phyloP scores from a whole-genome alignment of 345 rosid genomes.

The Populus simonii region DNA sequence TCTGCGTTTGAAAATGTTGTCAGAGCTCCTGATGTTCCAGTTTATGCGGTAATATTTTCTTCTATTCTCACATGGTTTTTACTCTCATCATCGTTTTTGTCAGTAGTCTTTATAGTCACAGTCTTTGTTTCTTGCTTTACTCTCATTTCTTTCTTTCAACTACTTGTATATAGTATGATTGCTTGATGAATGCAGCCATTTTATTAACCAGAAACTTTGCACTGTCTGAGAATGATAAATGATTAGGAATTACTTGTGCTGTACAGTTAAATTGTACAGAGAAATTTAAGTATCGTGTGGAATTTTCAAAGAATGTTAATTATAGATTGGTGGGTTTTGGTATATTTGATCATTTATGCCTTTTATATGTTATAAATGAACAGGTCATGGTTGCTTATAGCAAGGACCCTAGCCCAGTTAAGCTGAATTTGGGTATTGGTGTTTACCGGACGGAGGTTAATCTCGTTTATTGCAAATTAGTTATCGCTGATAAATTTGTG shows the following conservation, averaged over 20 bases:
- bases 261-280: neutral
- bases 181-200: neutral
- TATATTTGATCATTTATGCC: neutral
- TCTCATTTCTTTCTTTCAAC: neutral
- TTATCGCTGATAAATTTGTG: neutral
- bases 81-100: neutral
- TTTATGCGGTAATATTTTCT: slow-evolving; percentile 33
- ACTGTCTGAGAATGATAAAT: neutral
- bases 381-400: slow-evolving; percentile 81
- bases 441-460: slow-evolving; percentile 84
- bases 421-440: slow-evolving; percentile 86
- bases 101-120: neutral
- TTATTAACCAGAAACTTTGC: neutral
- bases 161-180: neutral
- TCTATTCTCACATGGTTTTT: slow-evolving; percentile 2
- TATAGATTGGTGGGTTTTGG: neutral
- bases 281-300: too few species aligned
- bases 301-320: neutral
- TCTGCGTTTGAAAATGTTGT: slow-evolving; percentile 38
- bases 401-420: slow-evolving; percentile 75
- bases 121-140: neutral
- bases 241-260: neutral
- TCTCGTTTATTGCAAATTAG: neutral
- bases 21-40: slow-evolving; percentile 42
- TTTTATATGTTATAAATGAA: neutral